phyloP scores from a whole-genome alignment of 2,329 filamentous ascomycete species.

The Paraphoma chrysanthemicola region DNA sequence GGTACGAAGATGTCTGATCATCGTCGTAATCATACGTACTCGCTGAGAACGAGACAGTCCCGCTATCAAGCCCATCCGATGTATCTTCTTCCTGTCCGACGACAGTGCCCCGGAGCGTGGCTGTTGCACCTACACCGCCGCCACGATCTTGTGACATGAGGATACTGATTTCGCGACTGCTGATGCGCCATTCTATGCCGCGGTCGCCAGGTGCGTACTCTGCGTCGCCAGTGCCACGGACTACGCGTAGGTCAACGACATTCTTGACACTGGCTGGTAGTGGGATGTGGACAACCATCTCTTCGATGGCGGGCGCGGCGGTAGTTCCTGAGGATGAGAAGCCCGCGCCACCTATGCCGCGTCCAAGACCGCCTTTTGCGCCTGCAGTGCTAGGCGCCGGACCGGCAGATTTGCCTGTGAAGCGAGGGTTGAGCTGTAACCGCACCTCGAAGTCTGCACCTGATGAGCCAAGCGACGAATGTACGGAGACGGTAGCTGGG shows the following conservation, averaged over 20 bases:
- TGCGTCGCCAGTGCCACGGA: conserved; percentile 80
- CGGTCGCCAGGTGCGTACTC: conserved; percentile 77
- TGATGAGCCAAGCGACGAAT: conserved; percentile 74
- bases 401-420: conserved; percentile 46
- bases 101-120: conserved; percentile 80
- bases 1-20: conserved; percentile 34
- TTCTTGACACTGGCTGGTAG: conserved; percentile 82
- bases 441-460: conserved; percentile 91
- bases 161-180: conserved; percentile 72
- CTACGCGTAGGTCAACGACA: conserved; percentile 80
- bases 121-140: conserved; percentile 67
- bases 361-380: conserved; percentile 23
- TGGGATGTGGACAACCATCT: conserved; percentile 78
- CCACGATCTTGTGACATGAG: conserved; percentile 47
- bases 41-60: conserved; percentile 23
- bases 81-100: conserved; percentile 65
- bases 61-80: conserved; percentile 22
- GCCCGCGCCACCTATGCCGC: conserved; percentile 30
- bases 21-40: conserved; percentile 44
- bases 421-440: conserved; percentile 68
- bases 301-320: conserved; percentile 65
- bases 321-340: conserved; percentile 45
- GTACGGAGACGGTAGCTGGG: conserved; percentile 82
- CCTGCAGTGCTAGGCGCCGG: conserved; percentile 47
- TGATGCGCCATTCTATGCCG: conserved; percentile 82